phyloP scores from a whole-genome alignment of 805 yeast species.

The Starmerella apicola region DNA sequence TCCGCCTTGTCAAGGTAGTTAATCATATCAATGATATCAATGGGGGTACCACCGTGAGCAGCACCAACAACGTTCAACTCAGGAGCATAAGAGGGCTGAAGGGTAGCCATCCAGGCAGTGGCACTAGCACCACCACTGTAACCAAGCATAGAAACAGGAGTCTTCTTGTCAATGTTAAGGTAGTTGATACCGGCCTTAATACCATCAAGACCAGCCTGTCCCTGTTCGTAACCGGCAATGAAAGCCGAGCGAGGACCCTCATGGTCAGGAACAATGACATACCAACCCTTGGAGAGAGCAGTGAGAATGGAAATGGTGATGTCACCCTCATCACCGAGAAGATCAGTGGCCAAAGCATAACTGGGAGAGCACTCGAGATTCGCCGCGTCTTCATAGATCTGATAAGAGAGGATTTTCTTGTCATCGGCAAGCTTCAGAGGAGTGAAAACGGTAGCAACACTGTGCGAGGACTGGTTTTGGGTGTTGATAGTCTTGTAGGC shows the following conservation, averaged over 20 bases:
- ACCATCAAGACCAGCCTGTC: constrained; percentile 23
- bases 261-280: constrained; percentile 22
- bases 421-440: constrained; percentile 9
- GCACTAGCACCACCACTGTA: constrained; percentile 17
- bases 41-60: constrained; percentile 12
- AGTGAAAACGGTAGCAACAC: constrained; percentile 16
- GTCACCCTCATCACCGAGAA: constrained; percentile 3
- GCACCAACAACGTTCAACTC: constrained; percentile 21
- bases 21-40: constrained; percentile 13
- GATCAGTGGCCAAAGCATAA: constrained; percentile 14
- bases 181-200: constrained; percentile 14
- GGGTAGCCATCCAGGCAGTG: constrained; percentile 24
- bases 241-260: constrained; percentile 25
- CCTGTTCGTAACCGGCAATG: constrained; percentile 22
- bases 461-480: constrained; percentile 8
- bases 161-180: neutral
- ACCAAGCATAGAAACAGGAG: constrained; percentile 7
- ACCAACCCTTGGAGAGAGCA: constrained; percentile 8
- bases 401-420: constrained; percentile 20
- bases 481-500: constrained; percentile 14
- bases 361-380: constrained; percentile 24
- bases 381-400: constrained; percentile 23
- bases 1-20: constrained; percentile 8
- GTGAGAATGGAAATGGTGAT: neutral
- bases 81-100: constrained; percentile 22